These are phyloP conservation scores for Crithidia bombi DNA, from an alignment of 208 protist species.

Conservation along the genomic window DNA sequence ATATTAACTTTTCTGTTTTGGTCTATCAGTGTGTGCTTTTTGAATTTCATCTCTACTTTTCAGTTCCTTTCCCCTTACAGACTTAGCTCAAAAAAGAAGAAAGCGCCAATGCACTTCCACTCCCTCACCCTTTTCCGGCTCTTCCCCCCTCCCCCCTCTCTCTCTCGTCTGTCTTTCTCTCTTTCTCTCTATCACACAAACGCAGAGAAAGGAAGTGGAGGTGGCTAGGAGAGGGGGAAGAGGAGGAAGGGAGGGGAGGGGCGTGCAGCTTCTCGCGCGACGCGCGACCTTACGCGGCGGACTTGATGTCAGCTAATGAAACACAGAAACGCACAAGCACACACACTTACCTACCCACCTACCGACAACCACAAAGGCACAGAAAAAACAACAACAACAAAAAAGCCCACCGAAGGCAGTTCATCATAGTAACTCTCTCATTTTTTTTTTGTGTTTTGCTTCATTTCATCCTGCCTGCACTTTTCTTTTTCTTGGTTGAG, in stretches of 20 bases:
- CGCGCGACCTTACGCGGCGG: too few relatives aligned
- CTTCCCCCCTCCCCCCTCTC: too few relatives aligned
- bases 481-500: neutral
- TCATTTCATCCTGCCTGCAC: too few relatives aligned
- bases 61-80: slow-evolving; percentile 5
- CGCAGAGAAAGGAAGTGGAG: too few relatives aligned
- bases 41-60: neutral
- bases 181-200: too few relatives aligned
- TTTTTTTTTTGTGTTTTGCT: slow-evolving; percentile 7
- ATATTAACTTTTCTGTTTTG: neutral
- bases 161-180: too few relatives aligned
- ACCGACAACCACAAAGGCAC: neutral
- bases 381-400: too few relatives aligned
- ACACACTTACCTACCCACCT: neutral
- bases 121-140: neutral
- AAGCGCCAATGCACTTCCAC: neutral
- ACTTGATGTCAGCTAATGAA: neutral
- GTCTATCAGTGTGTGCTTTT: neutral
- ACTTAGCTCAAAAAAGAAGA: slow-evolving; percentile 15
- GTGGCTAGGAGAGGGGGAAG: slow-evolving; percentile 3
- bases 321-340: neutral
- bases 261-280: neutral
- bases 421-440: neutral
- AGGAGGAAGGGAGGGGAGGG: neutral
- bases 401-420: neutral